Evolutionary conservation across 176 grass and related monocot species (phyloP), one percentile per base, ranked within the genome.

Genomic region (Raddia guianensis): DNA sequence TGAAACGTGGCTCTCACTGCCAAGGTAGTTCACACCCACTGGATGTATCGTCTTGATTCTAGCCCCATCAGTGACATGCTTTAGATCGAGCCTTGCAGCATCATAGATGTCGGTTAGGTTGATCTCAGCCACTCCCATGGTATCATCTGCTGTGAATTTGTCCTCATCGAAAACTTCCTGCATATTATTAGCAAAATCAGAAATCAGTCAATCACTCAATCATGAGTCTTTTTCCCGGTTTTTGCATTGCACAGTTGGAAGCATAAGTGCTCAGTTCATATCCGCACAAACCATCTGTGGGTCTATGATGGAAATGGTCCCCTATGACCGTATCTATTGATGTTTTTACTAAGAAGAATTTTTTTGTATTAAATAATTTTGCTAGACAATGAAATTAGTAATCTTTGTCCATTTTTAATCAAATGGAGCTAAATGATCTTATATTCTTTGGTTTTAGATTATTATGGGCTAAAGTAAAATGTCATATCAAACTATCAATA

Each of bases 101-200:
- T 94, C 91, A 3, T 89, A 68, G 4, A 97, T 72, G 9, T 93
- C 87, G 9, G 51, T 83, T 33, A 97, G 70, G 14, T 72, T 83
- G 56, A 97, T 82, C 66, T 91, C 75, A 1, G 91, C 87, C 43
- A 81, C 63, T n/a, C 91, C 94, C 91, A 97, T 91, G 66, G 10
- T 86, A 71, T 97, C 91, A 50, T 97, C 94, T 12, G 70, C 82
- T 8, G 84, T 94, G 89, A 97, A 97, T 50, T 78, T 94, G 68
- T 97, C 94, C 66, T 94, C 92, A 1, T 94, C 91, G 15, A 86
- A 97, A 77, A 97, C 91, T 83, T 91, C 91, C 94, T 97, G 80
- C 55, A 66, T 54, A 4, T 58, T 47, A 50, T 67, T 47, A 66
- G 5, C 15, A 73, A 37, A 37, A 49, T 66, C 11, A 80, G 21